Evolutionary conservation across 2,329 filamentous ascomycete species (phyloP), one percentile per base, ranked within the genome.

Genomic region (Knoxdaviesia proteae): DNA sequence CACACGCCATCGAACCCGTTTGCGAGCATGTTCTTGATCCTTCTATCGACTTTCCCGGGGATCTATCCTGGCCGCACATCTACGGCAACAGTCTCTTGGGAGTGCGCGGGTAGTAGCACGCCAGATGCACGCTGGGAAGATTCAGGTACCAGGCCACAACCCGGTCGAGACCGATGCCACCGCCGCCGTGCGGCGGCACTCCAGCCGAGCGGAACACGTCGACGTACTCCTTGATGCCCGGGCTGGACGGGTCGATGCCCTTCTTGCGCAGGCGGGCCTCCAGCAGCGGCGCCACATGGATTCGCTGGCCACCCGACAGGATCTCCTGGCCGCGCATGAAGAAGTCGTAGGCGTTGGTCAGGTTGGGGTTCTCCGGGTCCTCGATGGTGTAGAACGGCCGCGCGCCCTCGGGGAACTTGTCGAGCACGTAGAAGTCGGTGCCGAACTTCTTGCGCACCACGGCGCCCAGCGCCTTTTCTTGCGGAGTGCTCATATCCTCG

Each of bases 301-400:
- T 83, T 71, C 87, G 83, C 61, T 94, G 87, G 6, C 86, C 87
- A 52, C 88, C 87, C 10, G 81, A 87, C 11, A 94, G 71, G 46
- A 94, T 88, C 61, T 94, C 88, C 59, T 96, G 87, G 4, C 84
- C 84, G 45, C 88, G 77, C 56, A 93, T 77, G 66, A 94, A 93
- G 54, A 93, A 84, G 60, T 94, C 86, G 51, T 69, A 77, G 8
- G 72, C 71, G 49, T 77, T 77, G 7, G 71, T 83, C 48, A 84
- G 70, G 34, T 67, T 66, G 44, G 72, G 67, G 52, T 81, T 72
- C 38, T 71, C 64, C 3, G 74, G 72, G 54, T 82, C 81, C 43
- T 82, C 76, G 65, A 88, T 84, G 47, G 88, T 86, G 62, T 94
- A 96, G 62, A 94, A 94, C 5, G 88, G 88, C 32, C 90, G 75